These are phyloP conservation scores for Penicillium robsamsonii DNA, from an alignment of 495 filamentous ascomycete genomes.

Conservation along the genomic window DNA sequence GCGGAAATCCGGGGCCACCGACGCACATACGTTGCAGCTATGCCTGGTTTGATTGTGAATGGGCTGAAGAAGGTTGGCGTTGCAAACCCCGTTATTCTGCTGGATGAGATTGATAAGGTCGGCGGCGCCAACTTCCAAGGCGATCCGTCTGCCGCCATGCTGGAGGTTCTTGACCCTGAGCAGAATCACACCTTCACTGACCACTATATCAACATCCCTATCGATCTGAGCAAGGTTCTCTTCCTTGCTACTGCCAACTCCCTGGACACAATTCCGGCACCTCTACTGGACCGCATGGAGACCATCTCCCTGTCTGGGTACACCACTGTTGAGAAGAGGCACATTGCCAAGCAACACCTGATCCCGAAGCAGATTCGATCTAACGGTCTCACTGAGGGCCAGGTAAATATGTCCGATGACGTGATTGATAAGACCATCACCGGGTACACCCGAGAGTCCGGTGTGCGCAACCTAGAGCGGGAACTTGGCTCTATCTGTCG, in stretches of 20 bases:
- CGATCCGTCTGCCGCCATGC: conserved; percentile 97
- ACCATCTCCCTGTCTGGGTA: conserved; percentile 89
- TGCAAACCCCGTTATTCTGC: conserved; percentile 90
- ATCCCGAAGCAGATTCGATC: conserved; percentile 87
- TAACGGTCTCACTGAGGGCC: conserved; percentile 73
- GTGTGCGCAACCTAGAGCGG: conserved; percentile 92
- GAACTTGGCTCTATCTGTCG: conserved; percentile 94
- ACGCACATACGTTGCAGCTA: conserved; percentile 95
- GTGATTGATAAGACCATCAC: conserved; percentile 93
- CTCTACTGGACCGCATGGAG: conserved; percentile 97
- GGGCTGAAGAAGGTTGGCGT: conserved; percentile 96
- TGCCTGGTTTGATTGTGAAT: conserved; percentile 94
- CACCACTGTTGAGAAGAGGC: conserved; percentile 95
- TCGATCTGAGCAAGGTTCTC: conserved; percentile 92
- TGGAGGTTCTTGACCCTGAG: conserved; percentile 97
- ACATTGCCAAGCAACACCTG: conserved; percentile 90
- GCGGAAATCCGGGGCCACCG: conserved; percentile 96
- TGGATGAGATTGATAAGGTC: conserved; percentile 99
- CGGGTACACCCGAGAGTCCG: conserved; percentile 95
- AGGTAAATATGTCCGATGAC: conserved; percentile 73
- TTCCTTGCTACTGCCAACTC: conserved; percentile 99
- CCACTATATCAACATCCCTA: conserved; percentile 94
- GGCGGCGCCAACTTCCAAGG: conserved; percentile 90
- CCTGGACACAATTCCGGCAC: conserved; percentile 90
- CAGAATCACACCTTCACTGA: conserved; percentile 95